Conservation (phyloP, 106 monocot species). For the Agapanthus africanus region DNA sequence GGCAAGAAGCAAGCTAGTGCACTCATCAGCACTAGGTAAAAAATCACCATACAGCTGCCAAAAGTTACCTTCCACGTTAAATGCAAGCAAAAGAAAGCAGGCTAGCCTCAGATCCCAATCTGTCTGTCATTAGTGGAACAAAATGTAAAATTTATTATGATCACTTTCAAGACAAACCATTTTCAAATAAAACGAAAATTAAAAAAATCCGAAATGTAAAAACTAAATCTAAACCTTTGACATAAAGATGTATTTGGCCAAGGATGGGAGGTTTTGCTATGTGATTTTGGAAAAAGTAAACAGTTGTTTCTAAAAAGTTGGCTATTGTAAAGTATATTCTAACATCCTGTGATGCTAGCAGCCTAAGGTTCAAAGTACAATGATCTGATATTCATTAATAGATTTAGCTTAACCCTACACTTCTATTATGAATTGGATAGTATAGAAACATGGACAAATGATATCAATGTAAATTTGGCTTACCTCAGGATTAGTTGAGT, state of each 20-base stretch:
- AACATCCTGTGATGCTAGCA: neutral
- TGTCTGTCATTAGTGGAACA: constrained; percentile 39
- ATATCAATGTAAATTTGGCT: neutral
- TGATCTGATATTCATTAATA: too few relatives aligned
- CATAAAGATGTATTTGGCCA: neutral
- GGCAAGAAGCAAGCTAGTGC: constrained; percentile 91
- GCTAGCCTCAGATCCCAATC: constrained; percentile 97
- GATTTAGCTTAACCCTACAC: neutral
- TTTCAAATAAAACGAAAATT: neutral
- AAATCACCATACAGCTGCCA: constrained; percentile 99
- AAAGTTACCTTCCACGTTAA: constrained; percentile 83
- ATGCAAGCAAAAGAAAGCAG: constrained; percentile 78
- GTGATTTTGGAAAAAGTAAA: neutral
- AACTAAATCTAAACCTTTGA: neutral
- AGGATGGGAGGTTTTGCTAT: neutral
- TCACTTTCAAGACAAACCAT: neutral
- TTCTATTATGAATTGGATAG: neutral
- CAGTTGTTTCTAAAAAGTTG: neutral
- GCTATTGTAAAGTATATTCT: neutral
- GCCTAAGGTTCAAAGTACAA: neutral
- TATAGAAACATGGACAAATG: neutral
- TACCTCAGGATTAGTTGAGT: constrained; percentile 95
- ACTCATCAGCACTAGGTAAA: constrained; percentile 77
- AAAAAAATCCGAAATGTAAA: neutral
- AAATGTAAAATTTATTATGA: neutral